A percentile compares a stretch with the other conserved stretches of the same genome.
Evolutionary conservation across 192 early-diverging fungal genomes (phyloP).

Genomic region (Diversispora epigaea): DNA sequence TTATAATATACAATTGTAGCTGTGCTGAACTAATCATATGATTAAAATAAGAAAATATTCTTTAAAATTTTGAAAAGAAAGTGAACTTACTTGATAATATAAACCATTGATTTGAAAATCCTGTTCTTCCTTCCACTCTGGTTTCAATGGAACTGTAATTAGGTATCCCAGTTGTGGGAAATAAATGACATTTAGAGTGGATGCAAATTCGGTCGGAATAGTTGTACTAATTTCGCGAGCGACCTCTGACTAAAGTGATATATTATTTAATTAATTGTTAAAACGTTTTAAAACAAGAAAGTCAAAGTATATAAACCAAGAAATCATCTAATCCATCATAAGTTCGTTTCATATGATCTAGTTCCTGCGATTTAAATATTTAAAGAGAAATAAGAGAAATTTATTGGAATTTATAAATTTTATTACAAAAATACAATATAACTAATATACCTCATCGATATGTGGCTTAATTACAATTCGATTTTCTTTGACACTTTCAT

Average conservation of each 20-base stretch:
- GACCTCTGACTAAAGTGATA: constrained; percentile 43
- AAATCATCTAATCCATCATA: constrained; percentile 69
- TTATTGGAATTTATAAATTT: not conserved
- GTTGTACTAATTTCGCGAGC: constrained; percentile 56
- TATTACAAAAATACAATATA: not conserved
- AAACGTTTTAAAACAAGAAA: not conserved
- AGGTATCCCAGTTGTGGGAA: constrained; percentile 81
- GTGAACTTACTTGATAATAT: constrained; percentile 54
- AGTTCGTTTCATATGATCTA: constrained; percentile 66
- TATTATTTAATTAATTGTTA: not conserved
- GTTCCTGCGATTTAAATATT: constrained; percentile 37
- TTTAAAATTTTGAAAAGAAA: not conserved
- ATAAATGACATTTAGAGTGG: constrained; percentile 69
- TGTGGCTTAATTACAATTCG: constrained; percentile 60
- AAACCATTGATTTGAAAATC: constrained; percentile 52
- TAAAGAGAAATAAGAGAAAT: constrained; percentile 32
- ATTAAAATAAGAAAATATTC: not conserved
- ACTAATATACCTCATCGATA: constrained; percentile 40
- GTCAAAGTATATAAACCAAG: constrained; percentile 47
- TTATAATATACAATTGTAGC: constrained; percentile 70
- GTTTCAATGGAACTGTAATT: constrained; percentile 62
- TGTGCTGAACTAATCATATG: constrained; percentile 63
- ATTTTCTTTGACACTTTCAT: constrained; percentile 58
- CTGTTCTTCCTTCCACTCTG: constrained; percentile 46
- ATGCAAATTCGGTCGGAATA: constrained; percentile 55